Conservation (phyloP, 352 stramenopile species). For the Saprolegnia diclina region DNA sequence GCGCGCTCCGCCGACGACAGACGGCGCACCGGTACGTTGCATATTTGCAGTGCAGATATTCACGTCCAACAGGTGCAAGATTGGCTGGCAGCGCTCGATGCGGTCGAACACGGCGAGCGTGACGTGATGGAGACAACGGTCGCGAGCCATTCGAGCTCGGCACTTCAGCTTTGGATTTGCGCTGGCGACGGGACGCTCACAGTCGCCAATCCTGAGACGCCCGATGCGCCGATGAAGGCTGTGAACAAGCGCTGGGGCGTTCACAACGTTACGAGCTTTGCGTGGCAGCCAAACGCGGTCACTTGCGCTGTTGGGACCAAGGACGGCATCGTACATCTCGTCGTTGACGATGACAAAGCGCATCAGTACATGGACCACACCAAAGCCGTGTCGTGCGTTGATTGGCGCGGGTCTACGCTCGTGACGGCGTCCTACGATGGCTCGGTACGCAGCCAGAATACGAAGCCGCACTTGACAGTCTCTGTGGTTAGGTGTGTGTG, state of each 20-base stretch:
- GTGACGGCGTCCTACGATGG: conserved; percentile 16
- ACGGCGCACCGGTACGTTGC: not conserved
- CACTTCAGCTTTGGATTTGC: conserved; percentile 6
- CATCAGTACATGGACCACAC: conserved; percentile 48
- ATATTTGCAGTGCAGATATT: not conserved
- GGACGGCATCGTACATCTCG: conserved; percentile 49
- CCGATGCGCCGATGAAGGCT: conserved; percentile 6
- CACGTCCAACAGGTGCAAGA: not conserved
- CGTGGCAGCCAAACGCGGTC: conserved; percentile 24
- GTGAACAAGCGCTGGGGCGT: conserved; percentile 24
- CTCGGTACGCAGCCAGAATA: conserved; percentile 44
- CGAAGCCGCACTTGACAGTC: conserved; percentile 28
- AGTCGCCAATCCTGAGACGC: conserved; percentile 12
- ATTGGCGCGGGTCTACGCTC: conserved; percentile 32
- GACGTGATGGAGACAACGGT: not conserved
- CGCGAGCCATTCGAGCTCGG: not conserved
- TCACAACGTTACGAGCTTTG: conserved; percentile 27
- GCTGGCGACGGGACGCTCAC: conserved; percentile 12
- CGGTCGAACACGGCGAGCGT: conserved; percentile 1
- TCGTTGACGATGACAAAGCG: conserved; percentile 2
- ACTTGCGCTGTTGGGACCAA: conserved; percentile 37
- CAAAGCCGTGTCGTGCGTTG: conserved; percentile 39
- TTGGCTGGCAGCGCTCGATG: conserved; percentile 16
- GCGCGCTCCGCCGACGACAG: conserved; percentile 22
- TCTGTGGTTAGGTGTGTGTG: conserved; percentile 39